Evolutionary conservation across 805 yeast genomes (phyloP).

Genomic region (Schizosaccharomyces octosporus): DNA sequence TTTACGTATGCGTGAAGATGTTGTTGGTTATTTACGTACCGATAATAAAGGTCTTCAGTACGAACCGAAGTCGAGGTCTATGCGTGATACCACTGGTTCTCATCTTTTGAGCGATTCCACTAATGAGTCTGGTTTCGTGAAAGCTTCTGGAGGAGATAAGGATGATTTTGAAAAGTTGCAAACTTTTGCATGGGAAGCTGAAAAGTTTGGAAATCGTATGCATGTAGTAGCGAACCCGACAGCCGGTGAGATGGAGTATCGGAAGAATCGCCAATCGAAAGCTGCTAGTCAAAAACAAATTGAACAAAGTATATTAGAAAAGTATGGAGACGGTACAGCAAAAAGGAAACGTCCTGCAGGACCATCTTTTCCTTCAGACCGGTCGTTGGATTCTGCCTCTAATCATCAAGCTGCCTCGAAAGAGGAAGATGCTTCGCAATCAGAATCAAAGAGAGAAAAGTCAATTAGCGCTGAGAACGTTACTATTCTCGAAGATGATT

Average conservation of each 20-base stretch:
- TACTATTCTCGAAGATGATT: not conserved
- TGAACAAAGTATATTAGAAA: not conserved
- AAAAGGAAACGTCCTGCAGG: not conserved
- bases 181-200: constrained; percentile 25
- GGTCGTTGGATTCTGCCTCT: too few species aligned
- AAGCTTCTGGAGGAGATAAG: constrained; percentile 24
- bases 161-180: constrained; percentile 25
- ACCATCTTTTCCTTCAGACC: too few species aligned
- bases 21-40: constrained; percentile 41
- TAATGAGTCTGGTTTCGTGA: not conserved
- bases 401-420: too few species aligned
- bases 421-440: too few species aligned
- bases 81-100: constrained; percentile 21
- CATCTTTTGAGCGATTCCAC: constrained; percentile 17
- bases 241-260: constrained; percentile 17
- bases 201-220: constrained; percentile 11
- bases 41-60: constrained; percentile 25
- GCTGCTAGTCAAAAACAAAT: not conserved
- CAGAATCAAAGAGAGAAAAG: too few species aligned
- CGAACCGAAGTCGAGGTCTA: constrained; percentile 15
- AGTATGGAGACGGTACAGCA: not conserved
- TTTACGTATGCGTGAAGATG: constrained; percentile 47
- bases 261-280: constrained; percentile 9
- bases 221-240: constrained; percentile 25
- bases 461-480: not conserved